phyloP scores from a whole-genome alignment of 768 basidiomycete genomes.

The Lyophyllum decastes region DNA sequence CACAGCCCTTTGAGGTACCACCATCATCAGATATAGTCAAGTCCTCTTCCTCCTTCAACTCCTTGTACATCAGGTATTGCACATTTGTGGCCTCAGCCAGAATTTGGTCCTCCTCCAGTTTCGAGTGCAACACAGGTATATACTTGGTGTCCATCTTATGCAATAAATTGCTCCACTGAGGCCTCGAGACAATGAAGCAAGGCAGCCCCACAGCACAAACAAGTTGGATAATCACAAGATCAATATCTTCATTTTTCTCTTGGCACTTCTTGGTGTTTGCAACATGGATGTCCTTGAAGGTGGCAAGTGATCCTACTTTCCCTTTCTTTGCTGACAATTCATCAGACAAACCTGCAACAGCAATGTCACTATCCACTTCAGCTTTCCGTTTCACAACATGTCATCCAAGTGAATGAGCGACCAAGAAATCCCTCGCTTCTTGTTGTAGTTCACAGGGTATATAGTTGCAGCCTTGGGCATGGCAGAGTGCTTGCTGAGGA shows the following conservation, averaged over 20 bases:
- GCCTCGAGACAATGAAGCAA: background rate
- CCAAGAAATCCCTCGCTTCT: background rate
- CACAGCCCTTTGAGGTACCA: conserved; percentile 24
- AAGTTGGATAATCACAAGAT: background rate
- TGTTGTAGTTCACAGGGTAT: background rate
- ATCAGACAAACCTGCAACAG: no score
- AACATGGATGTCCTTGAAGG: background rate
- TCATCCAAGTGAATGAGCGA: background rate
- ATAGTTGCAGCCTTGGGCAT: background rate
- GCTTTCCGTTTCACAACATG: background rate
- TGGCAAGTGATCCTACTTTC: no score
- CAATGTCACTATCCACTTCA: background rate
- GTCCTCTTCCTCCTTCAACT: conserved; percentile 28
- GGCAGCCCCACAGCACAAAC: background rate
- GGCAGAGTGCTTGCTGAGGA: background rate
- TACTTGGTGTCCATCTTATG: background rate
- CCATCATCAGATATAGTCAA: conserved; percentile 27
- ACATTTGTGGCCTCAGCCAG: background rate
- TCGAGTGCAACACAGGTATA: background rate
- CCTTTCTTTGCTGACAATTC: no score
- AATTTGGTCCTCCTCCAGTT: background rate
- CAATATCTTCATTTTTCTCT: background rate
- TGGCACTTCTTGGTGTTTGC: background rate
- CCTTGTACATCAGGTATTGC: background rate
- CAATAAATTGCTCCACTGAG: background rate